phyloP scores from a whole-genome alignment of 2,329 filamentous ascomycete genomes.

The Nectriaceae sp. region DNA sequence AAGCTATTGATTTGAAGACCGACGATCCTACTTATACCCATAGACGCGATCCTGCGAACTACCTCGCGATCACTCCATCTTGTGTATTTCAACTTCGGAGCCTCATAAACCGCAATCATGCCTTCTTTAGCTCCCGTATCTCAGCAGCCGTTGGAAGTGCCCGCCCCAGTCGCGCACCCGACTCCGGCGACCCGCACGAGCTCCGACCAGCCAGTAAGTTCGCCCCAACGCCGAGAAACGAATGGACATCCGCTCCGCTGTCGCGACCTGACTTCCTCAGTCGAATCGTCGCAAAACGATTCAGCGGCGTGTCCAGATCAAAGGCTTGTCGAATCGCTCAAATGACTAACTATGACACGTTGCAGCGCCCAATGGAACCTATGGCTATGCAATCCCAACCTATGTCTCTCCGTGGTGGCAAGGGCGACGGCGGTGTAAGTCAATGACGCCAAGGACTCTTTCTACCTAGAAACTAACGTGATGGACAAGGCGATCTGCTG shows the following conservation, averaged over 20 bases:
- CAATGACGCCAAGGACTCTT: background rate
- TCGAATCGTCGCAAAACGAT: no score
- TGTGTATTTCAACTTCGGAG: no score
- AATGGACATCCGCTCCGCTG: no score
- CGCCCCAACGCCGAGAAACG: no score
- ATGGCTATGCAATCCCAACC: constrained; percentile 34
- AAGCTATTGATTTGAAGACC: no score
- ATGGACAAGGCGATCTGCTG: constrained; percentile 43
- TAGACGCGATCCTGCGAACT: no score
- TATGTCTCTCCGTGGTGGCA: constrained; percentile 36
- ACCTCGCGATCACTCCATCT: no score
- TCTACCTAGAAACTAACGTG: background rate
- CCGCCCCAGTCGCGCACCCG: constrained; percentile 31
- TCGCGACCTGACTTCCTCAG: no score
- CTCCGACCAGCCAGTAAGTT: constrained; percentile 39
- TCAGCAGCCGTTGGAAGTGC: constrained; percentile 35
- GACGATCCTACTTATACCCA: no score
- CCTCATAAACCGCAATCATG: no score
- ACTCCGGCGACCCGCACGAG: constrained; percentile 27
- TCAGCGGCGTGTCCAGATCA: no score
- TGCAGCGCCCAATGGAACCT: constrained; percentile 35
- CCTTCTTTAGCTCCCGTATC: constrained; percentile 12
- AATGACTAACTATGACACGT: constrained; percentile 1
- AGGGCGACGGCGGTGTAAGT: constrained; percentile 38
- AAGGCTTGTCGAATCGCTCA: no score